Evolutionary conservation across 805 yeast species (phyloP).

Genomic region (Brettanomyces naardenensis): DNA sequence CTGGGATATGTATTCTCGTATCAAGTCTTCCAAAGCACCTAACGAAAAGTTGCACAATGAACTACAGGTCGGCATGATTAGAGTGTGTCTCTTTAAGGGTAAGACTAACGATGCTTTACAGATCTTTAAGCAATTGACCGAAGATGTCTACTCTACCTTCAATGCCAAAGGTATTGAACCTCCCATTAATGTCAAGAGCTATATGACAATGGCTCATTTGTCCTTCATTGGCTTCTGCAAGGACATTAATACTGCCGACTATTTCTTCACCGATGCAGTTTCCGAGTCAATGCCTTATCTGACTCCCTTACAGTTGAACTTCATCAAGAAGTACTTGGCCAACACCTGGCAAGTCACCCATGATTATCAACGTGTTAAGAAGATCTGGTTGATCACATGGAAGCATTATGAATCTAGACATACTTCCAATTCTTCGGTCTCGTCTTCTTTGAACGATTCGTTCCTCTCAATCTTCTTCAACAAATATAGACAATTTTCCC

Average conservation of each 20-base stretch:
- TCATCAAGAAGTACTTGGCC: conserved; percentile 53
- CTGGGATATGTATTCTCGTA: conserved; percentile 41
- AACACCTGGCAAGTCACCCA: conserved; percentile 52
- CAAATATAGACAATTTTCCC: conserved; percentile 40
- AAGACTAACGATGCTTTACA: conserved; percentile 60
- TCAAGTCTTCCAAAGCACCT: conserved; percentile 25
- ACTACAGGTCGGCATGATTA: conserved; percentile 63
- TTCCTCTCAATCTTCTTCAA: conserved; percentile 64
- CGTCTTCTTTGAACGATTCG: conserved; percentile 62
- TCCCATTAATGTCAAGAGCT: conserved; percentile 35
- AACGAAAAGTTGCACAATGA: conserved; percentile 31
- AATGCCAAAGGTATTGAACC: conserved; percentile 24
- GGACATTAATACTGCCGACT: conserved; percentile 62
- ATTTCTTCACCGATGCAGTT: conserved; percentile 68
- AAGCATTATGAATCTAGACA: conserved; percentile 42
- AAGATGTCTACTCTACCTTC: conserved; percentile 33
- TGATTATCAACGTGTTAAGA: conserved; percentile 49
- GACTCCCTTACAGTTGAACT: conserved; percentile 65
- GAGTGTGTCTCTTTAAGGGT: conserved; percentile 59
- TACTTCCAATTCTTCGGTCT: conserved; percentile 57
- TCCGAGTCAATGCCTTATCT: conserved; percentile 64
- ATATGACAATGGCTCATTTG: conserved; percentile 66
- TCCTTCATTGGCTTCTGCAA: conserved; percentile 72
- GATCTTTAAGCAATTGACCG: conserved; percentile 52
- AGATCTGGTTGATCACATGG: conserved; percentile 58